phyloP scores from a whole-genome alignment of 192 early-diverging fungal species.

The Jimgerdemannia lactiflua region DNA sequence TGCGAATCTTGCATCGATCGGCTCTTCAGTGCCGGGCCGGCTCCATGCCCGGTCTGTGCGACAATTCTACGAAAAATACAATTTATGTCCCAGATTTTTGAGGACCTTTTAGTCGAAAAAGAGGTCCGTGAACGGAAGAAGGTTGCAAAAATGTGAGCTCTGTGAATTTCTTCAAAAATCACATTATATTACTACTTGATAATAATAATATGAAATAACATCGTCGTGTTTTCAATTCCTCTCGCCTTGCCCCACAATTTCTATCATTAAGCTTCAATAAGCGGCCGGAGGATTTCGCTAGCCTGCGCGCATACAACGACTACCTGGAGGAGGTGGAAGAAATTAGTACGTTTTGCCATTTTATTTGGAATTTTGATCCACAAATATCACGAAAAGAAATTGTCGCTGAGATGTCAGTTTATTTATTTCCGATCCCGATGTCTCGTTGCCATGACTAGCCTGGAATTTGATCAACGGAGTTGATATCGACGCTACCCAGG shows the following conservation, averaged over 20 bases:
- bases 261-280: slow-evolving; percentile 71
- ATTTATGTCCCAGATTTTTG: slow-evolving; percentile 89
- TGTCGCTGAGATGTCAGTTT: background rate
- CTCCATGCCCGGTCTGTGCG: slow-evolving; percentile 89
- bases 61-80: slow-evolving; percentile 76
- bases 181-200: background rate
- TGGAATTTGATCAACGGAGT: slow-evolving; percentile 85
- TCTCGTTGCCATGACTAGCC: slow-evolving; percentile 31
- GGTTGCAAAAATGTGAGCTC: slow-evolving; percentile 60
- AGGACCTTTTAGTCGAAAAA: slow-evolving; percentile 92
- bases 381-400: background rate
- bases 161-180: background rate
- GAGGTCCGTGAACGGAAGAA: slow-evolving; percentile 84
- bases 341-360: slow-evolving; percentile 47
- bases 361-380: background rate
- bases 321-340: slow-evolving; percentile 92
- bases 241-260: background rate
- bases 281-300: slow-evolving; percentile 84
- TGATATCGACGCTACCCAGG: slow-evolving; percentile 80
- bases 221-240: slow-evolving; percentile 2
- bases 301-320: slow-evolving; percentile 77
- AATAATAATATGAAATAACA: background rate
- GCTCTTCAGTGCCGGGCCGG: slow-evolving; percentile 80
- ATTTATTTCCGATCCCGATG: background rate
- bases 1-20: slow-evolving; percentile 91